A percentile compares a stretch with the other conserved stretches of the same genome.
These are phyloP conservation scores for Meyerozyma guilliermondii DNA, from an alignment of 1,139 yeast species.

Conservation along the genomic window DNA sequence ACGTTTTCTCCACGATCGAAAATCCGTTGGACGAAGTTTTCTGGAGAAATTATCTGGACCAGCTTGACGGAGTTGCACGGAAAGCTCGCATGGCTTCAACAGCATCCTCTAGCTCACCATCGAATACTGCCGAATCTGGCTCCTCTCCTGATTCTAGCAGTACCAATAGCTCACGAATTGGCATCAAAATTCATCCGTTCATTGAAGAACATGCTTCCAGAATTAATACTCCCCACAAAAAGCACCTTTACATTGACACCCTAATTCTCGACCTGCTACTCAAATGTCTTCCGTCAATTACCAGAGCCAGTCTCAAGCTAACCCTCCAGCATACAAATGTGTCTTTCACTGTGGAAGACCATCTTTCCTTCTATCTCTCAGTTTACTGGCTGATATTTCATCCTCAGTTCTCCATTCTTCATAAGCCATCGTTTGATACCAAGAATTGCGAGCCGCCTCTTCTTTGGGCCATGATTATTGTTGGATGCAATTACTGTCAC, in stretches of 20 bases:
- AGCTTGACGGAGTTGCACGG: background rate
- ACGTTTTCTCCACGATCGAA: constrained; percentile 31
- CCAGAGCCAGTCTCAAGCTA: constrained; percentile 16
- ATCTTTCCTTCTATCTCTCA: constrained; percentile 9
- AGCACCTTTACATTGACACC: constrained; percentile 26
- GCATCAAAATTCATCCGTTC: background rate
- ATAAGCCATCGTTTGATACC: constrained; percentile 11
- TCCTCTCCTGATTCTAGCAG: constrained; percentile 17
- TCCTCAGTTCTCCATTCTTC: constrained; percentile 10
- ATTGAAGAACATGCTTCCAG: constrained; percentile 14
- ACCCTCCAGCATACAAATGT: constrained; percentile 17
- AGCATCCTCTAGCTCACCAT: constrained; percentile 30
- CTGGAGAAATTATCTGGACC: constrained; percentile 8
- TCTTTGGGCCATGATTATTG: constrained; percentile 11
- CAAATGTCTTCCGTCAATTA: constrained; percentile 15
- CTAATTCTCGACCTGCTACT: constrained; percentile 15
- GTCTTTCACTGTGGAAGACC: constrained; percentile 4
- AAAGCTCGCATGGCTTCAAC: constrained; percentile 14
- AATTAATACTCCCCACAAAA: constrained; percentile 21
- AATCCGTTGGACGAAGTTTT: constrained; percentile 40
- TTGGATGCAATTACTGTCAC: constrained; percentile 11
- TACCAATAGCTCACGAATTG: background rate
- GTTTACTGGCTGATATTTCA: constrained; percentile 13
- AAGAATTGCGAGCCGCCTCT: constrained; percentile 9
- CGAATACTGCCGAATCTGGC: constrained; percentile 31